A percentile compares a stretch with the other conserved stretches of the same genome.
Conservation (phyloP, 768 basidiomycete genomes). For the Cyclocybe cylindracea region DNA sequence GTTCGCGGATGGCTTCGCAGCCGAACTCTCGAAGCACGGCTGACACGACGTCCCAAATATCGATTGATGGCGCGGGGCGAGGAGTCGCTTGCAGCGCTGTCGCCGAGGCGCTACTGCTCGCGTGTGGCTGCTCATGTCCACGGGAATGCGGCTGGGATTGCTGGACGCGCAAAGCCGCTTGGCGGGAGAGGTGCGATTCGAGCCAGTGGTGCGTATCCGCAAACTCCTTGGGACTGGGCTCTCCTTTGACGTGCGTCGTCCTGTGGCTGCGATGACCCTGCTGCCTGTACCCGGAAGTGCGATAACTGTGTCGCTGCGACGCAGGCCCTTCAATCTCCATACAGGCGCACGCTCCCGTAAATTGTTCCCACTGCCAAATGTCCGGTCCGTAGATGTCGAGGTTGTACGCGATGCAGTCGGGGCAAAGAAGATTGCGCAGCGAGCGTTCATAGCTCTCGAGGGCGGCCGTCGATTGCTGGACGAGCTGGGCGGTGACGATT, state of each 20-base stretch:
- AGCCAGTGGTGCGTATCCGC: conserved; percentile 47
- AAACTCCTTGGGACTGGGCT: conserved; percentile 30
- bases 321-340: conserved; percentile 10
- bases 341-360: conserved; percentile 52
- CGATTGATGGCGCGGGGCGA: conserved; percentile 3
- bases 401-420: conserved; percentile 52
- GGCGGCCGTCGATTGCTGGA: conserved; percentile 41
- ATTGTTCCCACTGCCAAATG: conserved; percentile 55
- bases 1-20: conserved; percentile 35
- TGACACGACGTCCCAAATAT: conserved; percentile 45
- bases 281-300: conserved; percentile 2
- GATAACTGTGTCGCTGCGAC: conserved; percentile 6
- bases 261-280: conserved; percentile 1
- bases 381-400: conserved; percentile 54
- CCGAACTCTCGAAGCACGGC: conserved; percentile 42
- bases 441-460: conserved; percentile 42
- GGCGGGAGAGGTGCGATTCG: conserved; percentile 44
- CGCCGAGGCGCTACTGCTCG: background rate
- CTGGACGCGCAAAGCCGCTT: conserved; percentile 27
- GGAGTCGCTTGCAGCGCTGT: background rate
- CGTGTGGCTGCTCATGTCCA: conserved; percentile 3
- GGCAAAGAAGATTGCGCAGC: conserved; percentile 43
- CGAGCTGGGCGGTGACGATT: conserved; percentile 39
- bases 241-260: conserved; percentile 1
- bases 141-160: conserved; percentile 16